phyloP scores from a whole-genome alignment of 768 basidiomycete genomes.

The Leucocoprinus birnbaumii region DNA sequence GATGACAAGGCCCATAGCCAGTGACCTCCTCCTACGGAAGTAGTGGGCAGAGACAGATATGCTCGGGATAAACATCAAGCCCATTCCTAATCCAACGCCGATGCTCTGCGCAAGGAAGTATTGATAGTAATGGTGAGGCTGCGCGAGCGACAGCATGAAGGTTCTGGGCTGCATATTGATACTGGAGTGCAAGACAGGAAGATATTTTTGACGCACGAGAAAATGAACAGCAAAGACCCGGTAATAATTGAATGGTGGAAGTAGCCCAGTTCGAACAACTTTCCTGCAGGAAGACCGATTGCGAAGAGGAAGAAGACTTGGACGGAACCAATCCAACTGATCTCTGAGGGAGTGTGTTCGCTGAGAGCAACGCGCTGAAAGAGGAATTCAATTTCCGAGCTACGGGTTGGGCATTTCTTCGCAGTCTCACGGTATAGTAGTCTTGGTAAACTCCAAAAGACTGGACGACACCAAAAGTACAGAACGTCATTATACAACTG shows the following conservation, averaged over 20 bases:
- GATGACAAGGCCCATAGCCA: constrained; percentile 56
- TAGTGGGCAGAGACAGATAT: constrained; percentile 53
- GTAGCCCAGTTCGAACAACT: constrained; percentile 47
- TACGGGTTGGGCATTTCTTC: too few relatives aligned
- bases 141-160: constrained; percentile 48
- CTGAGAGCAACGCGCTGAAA: constrained; percentile 31
- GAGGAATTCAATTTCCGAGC: background rate
- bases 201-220: constrained; percentile 34
- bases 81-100: constrained; percentile 55
- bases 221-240: constrained; percentile 37
- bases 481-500: constrained; percentile 42
- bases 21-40: constrained; percentile 42
- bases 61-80: constrained; percentile 51
- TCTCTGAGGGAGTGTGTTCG: constrained; percentile 37
- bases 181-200: background rate
- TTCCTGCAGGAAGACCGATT: constrained; percentile 39
- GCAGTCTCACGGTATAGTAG: constrained; percentile 39
- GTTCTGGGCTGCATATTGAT: constrained; percentile 23
- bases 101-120: constrained; percentile 54
- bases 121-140: constrained; percentile 49
- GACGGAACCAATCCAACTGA: constrained; percentile 49
- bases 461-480: constrained; percentile 47
- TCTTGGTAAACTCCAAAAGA: constrained; percentile 53
- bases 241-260: constrained; percentile 39
- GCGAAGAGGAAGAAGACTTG: constrained; percentile 49